phyloP scores from a whole-genome alignment of 1,139 yeast species.

The Nakaseomyces sp. region DNA sequence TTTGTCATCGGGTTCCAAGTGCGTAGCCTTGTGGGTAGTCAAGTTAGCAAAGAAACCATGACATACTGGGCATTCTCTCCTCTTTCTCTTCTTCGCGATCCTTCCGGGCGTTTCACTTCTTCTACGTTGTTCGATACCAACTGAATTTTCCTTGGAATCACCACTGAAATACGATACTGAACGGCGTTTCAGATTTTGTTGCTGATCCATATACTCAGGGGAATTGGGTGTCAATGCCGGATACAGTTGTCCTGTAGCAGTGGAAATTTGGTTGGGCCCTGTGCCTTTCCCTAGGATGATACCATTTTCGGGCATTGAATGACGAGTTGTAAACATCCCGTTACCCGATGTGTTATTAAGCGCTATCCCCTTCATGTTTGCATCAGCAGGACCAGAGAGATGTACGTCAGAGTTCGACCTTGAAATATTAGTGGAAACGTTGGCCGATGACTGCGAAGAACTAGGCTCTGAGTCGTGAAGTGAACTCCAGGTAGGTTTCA shows the following conservation, averaged over 20 bases:
- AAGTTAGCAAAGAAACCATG: constrained; percentile 63
- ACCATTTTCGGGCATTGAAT: not conserved
- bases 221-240: not conserved
- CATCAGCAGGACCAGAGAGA: not conserved
- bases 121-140: not conserved
- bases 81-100: constrained; percentile 45
- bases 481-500: constrained; percentile 3
- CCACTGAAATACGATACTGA: not conserved
- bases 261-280: too few relatives aligned
- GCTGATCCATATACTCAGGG: not conserved
- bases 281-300: not conserved
- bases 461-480: not conserved
- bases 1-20: constrained; percentile 57
- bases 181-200: not conserved
- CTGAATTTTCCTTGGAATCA: not conserved
- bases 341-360: not conserved
- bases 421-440: not conserved
- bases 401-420: not conserved
- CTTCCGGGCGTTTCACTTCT: not conserved
- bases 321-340: not conserved
- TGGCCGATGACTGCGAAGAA: constrained; percentile 3
- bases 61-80: constrained; percentile 78
- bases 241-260: not conserved
- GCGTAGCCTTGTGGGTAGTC: constrained; percentile 78
- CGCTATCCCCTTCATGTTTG: not conserved